phyloP scores from a whole-genome alignment of 2,329 filamentous ascomycete genomes.

The Alternaria burnsii region DNA sequence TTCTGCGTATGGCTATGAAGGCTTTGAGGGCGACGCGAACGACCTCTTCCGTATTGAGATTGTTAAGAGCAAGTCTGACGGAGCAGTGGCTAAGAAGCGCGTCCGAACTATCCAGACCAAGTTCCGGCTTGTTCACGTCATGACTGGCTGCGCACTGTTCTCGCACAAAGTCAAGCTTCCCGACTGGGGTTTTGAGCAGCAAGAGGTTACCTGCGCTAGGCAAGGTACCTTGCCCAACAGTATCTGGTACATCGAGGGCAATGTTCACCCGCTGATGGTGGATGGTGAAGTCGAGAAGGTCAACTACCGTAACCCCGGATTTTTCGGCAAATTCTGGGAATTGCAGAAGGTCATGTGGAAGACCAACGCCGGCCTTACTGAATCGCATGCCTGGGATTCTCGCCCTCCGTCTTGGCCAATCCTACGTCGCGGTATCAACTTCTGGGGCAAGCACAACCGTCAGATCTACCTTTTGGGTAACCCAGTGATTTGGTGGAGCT shows the following conservation, averaged over 20 bases:
- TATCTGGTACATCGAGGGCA: constrained; percentile 94
- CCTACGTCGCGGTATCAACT: constrained; percentile 94
- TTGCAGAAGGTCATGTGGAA: constrained; percentile 98
- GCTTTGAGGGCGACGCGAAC: constrained; percentile 96
- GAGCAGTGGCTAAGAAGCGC: constrained; percentile 79
- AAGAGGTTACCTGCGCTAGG: constrained; percentile 97
- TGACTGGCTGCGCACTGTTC: constrained; percentile 96
- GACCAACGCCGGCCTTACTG: constrained; percentile 94
- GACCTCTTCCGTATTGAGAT: constrained; percentile 96
- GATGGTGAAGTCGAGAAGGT: constrained; percentile 79
- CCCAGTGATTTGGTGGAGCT: constrained; percentile 87
- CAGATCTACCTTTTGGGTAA: constrained; percentile 98
- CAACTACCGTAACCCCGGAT: constrained; percentile 93
- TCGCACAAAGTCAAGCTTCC: constrained; percentile 99
- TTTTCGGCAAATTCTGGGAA: constrained; percentile 98
- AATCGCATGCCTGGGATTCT: constrained; percentile 98
- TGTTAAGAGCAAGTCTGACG: constrained; percentile 85
- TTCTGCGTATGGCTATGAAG: constrained; percentile 96
- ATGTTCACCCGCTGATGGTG: constrained; percentile 80
- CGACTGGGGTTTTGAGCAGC: constrained; percentile 97
- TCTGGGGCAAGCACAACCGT: constrained; percentile 93
- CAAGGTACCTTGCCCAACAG: constrained; percentile 94
- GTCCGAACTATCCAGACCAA: constrained; percentile 95
- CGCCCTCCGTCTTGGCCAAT: constrained; percentile 93
- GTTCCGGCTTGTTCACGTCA: constrained; percentile 92